These are phyloP conservation scores for Serpula lacrymans DNA, from an alignment of 768 basidiomycete species.

Conservation along the genomic window DNA sequence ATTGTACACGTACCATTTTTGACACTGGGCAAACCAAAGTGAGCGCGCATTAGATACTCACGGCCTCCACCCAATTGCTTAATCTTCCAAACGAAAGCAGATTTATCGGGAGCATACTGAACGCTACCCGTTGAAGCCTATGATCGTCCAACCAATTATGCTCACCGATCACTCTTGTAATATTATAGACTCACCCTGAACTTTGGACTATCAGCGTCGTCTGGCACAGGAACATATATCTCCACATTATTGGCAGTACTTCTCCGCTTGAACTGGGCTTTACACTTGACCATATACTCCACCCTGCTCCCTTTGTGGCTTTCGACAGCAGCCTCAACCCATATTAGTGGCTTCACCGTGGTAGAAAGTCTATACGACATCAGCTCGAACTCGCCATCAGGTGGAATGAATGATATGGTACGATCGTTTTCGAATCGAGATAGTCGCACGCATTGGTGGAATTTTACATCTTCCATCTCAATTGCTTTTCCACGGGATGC, in stretches of 20 bases:
- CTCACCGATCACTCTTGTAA: background rate
- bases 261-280: conserved; percentile 96
- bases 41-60: conserved; percentile 97
- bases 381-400: conserved; percentile 97
- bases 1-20: conserved; percentile 67
- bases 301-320: conserved; percentile 90
- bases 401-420: conserved; percentile 98
- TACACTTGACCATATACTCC: conserved; percentile 94
- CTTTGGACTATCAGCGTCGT: conserved; percentile 96
- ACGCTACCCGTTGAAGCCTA: conserved; percentile 94
- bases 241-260: conserved; percentile 99
- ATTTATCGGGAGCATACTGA: conserved; percentile 97
- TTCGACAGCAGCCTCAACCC: conserved; percentile 97
- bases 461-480: conserved; percentile 99
- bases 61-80: conserved; percentile 95
- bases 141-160: background rate
- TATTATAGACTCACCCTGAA: conserved; percentile 66
- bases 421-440: conserved; percentile 98
- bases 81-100: conserved; percentile 99
- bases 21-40: conserved; percentile 94
- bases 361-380: conserved; percentile 98
- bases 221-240: conserved; percentile 97
- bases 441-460: conserved; percentile 98
- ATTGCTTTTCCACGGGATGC: conserved; percentile 95
- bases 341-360: conserved; percentile 94